phyloP scores from a whole-genome alignment of 163 green algal species.

The Chloroidium sp. region DNA sequence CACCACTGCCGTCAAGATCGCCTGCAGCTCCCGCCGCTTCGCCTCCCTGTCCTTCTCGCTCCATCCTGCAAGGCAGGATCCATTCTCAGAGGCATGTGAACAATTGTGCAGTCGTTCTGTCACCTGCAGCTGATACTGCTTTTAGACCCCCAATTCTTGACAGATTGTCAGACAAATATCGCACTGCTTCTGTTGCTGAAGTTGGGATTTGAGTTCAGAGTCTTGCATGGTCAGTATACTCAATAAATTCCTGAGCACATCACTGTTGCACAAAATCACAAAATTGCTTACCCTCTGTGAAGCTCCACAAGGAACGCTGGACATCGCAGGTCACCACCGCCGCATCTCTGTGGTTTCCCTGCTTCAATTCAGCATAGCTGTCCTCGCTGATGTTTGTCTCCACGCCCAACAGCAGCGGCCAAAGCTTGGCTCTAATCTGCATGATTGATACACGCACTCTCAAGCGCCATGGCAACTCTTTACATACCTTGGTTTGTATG shows the following conservation, averaged over 20 bases:
- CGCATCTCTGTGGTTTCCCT: slow-evolving; percentile 37
- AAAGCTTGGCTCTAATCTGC: slow-evolving; percentile 51
- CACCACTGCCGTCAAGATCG: slow-evolving; percentile 64
- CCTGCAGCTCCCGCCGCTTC: slow-evolving; percentile 47
- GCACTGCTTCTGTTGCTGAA: too few species aligned
- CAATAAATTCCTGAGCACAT: too few species aligned
- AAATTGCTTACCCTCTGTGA: slow-evolving; percentile 34
- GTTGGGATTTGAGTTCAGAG: too few species aligned
- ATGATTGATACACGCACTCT: background rate
- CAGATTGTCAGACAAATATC: too few species aligned
- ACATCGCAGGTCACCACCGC: slow-evolving; percentile 62
- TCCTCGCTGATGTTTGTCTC: background rate
- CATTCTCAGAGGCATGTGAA: too few species aligned
- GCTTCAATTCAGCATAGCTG: slow-evolving; percentile 1
- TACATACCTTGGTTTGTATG: background rate
- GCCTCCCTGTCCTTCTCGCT: slow-evolving; percentile 36
- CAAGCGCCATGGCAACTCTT: background rate
- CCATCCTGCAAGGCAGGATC: slow-evolving; percentile 24
- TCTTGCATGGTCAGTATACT: too few species aligned
- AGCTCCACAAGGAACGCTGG: slow-evolving; percentile 65
- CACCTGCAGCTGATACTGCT: too few species aligned
- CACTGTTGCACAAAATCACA: too few species aligned
- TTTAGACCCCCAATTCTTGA: too few species aligned
- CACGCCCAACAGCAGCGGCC: slow-evolving; percentile 64
- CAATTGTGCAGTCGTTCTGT: too few species aligned